Base-by-base conservation (phyloP, 345 rosid species). In the Citropsis articulata region DNA sequence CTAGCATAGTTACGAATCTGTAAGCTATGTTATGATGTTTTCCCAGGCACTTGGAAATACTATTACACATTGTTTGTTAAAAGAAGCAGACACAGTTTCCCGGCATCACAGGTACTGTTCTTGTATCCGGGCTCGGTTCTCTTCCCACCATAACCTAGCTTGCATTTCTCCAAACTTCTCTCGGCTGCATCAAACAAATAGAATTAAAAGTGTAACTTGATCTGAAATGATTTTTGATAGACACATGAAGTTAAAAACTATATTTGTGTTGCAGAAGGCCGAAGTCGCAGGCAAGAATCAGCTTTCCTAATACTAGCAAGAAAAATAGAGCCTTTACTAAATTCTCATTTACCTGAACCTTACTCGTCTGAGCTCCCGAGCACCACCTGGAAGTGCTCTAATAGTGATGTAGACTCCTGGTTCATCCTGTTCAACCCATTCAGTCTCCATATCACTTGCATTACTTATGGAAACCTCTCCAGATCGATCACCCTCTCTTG, bases 391-490 rank as follows among this genome's bases (percentile, higher is more conserved):
- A 66, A 90, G 83, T 62, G 87, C 91, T 87, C 93, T 86, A 79
- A 95, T 90, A 13, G 98, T 95, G 78, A 95, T 91, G 81, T 95
- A 95, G n/a, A 95, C 94, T 50, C 98, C 98, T 0, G 93, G 92
- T 84, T 95, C 97, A 67, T 95, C 98, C 84, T 93, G 97, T 78
- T 93, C 98, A 9, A 95, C 93, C 98, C 99, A 94, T 84, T 96
- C 98, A 7, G 92, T 84, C 72, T 96, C 99, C 78, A 80, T 75
- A 67, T 96, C 99, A 76, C 99, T 95, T 6, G 98, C 97, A 89
- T 92, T 92, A 69, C 99, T 91, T 62, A 94, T 57, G 24, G 99
- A 96, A 69, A 92, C 87, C 82, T 92, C 98, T 57, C 87, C 94
- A 2, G 97, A 91, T 67, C 50, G 92, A 81, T 88, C 93, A 76